These are phyloP conservation scores for Aspergillus persii DNA, from an alignment of 2,329 filamentous ascomycete species.

Conservation along the genomic window DNA sequence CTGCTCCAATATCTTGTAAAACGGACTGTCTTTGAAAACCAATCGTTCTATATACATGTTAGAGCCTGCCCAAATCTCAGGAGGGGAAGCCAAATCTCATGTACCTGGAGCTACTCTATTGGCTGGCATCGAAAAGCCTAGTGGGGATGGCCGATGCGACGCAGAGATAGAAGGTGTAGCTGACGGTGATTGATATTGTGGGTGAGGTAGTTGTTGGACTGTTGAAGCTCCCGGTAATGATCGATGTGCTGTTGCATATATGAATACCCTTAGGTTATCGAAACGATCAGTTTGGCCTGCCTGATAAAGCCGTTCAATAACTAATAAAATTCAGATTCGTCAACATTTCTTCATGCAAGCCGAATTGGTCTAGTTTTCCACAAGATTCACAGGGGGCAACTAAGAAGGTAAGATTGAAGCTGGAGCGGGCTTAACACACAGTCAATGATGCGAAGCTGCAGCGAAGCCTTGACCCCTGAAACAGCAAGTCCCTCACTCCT, in stretches of 20 bases:
- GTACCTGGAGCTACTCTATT: conserved; percentile 30
- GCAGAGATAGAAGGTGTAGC: conserved; percentile 23
- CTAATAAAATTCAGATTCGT: conserved; percentile 11
- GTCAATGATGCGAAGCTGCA: conserved; percentile 74
- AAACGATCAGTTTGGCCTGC: conserved; percentile 26
- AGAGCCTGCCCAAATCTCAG: conserved; percentile 8
- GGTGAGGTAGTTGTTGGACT: conserved; percentile 22
- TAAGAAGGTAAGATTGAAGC: background rate
- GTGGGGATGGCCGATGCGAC: conserved; percentile 26
- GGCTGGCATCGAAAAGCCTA: conserved; percentile 32
- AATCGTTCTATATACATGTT: conserved; percentile 46
- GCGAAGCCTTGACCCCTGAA: conserved; percentile 78
- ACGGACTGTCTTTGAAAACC: conserved; percentile 75
- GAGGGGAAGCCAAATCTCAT: conserved; percentile 5
- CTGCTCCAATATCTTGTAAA: conserved; percentile 69
- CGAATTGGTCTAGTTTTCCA: background rate
- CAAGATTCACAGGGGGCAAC: background rate
- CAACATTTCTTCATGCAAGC: background rate
- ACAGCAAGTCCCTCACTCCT: conserved; percentile 70
- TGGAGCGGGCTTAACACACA: conserved; percentile 57
- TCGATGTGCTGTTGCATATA: conserved; percentile 29
- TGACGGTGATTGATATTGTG: conserved; percentile 26
- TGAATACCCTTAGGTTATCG: conserved; percentile 32
- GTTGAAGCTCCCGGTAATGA: conserved; percentile 27
- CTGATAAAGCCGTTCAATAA: conserved; percentile 28